Evolutionary conservation across 805 yeast species (phyloP), one percentile per base, ranked within the genome.

Genomic region (Yamadazyma scolyti): DNA sequence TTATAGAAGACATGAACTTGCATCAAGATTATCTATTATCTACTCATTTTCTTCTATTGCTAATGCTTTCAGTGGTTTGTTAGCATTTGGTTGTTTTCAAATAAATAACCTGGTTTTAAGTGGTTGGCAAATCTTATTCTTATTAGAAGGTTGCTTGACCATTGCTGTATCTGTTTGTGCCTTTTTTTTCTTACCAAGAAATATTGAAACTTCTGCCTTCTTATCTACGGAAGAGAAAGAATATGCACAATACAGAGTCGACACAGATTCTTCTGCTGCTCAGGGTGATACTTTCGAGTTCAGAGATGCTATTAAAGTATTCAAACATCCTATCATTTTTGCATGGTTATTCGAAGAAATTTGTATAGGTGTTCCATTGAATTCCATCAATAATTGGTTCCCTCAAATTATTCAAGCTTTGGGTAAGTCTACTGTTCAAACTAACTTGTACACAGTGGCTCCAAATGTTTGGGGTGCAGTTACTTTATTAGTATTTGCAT

Each of bases 381-480:
- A 65, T 37, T 66, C 72, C n/a, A 58, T 65, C 36, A 62, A 64
- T 33, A 68, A 65, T 45, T 68, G 73, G 73, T 65, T 69, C 39
- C 75, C 76, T 3, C 75, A 68, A 41, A 64, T 64, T 36, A 52
- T 64, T 30, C 48, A 47, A 16, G 49, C 51, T 9, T 46, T 64
- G 24, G 69, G 68, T 11, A 59, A 61, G 30, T 61, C 68, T 2
- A 52, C 65, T 1, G 68, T 63, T 11, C 54, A 56, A 46, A 63
- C 69, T 10, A 61, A 64, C 38, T 48, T 64, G 27, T 60, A 50
- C 42, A 58, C 75, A 9, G 73, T 71, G 25, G 75, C 75, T 12
- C 75, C 76, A 15, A 70, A 68, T 41, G 47, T 63, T 15, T 61
- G 65, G 56, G 75, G 75, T 21, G 75, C 76, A 2, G 47, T 65